Base-by-base conservation (phyloP, 805 yeast species). In the Wickerhamomyces silvicola region DNA sequence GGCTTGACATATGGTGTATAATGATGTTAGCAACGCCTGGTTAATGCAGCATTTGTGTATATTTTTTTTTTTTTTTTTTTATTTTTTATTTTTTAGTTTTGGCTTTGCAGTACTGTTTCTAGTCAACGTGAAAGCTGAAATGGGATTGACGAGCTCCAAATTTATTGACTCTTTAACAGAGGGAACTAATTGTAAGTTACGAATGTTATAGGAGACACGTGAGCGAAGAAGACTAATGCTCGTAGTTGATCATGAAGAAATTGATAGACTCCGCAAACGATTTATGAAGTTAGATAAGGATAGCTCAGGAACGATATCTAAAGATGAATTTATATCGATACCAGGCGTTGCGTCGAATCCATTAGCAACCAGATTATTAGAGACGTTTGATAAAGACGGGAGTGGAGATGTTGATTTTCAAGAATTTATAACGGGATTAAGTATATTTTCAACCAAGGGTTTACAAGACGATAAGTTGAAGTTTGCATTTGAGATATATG, bases 241-340 rank as follows among this genome's bases (percentile, higher is more conserved):
- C 15, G n/a, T 27, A 74, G 78, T 90, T 58, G 94, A 85, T 35
- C 70, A 80, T 30, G 96, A 86, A 41, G 98, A 92, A 54, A 82
- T 92, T 32, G 94, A 88, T 54, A 70, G 98, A 40, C 65, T 92
- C 37, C 77, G 95, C 36, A 86, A 87, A 52, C 69, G 98, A 43
- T 92, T 92, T 57, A 85, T 88, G 94, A 92, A 94, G 51, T 64
- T 92, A 32, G 99, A 92, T 57, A 78, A 82, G 40, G 97, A 92
- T 57, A 81, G 86, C 35, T 78, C 87, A 3, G 98, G 98, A 1
- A 78, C 94, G 6, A 82, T 92, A 28, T 97, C 92, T 38, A 82
- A 81, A 46, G 78, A 77, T 24, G 99, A 92, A 58, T 90, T 94
- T 51, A 66, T 90, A 45, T 75, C 86, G 1, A 90, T 92, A 23